Base-by-base conservation (phyloP, 2,329 filamentous ascomycete species). In the Hypoxylon sp. region DNA sequence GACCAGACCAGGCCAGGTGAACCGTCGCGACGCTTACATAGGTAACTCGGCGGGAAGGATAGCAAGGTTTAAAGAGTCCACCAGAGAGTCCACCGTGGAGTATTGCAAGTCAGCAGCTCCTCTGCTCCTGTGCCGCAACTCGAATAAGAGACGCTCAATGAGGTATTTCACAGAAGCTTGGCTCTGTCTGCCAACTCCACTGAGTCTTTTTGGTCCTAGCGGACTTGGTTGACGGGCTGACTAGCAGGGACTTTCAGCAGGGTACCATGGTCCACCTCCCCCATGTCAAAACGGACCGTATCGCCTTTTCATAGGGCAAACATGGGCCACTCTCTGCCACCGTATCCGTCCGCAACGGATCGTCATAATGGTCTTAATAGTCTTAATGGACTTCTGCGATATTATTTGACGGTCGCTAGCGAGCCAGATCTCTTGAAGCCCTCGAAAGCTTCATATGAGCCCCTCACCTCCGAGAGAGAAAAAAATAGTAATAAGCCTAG, bases 241-340 rank as follows among this genome's bases (percentile, higher is more conserved):
- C 73, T 73, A 74, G 70, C 74, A 76, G 74, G 73, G 73, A 70
- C 62, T 66, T 69, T 65, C 68, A 68, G 64, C 73, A 75, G 75
- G 75, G 73, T 70, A 65, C 65, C 69, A 72, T 73, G 70, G 66
- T 70, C 73, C 72, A 74, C 72, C 35, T 68, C 67, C 69, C 74
- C 73, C 69, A 73, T 76, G 72, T 75, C 70, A 68, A 71, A 69
- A 73, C 71, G 73, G 72, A 72, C 72, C 70, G 74, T 71, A 75
- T 73, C 69, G 71, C 57, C 17, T 70, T 75, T 67, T 77, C 74
- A 77, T 77, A 77, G 75, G 76, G 73, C 73, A 68, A 72, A 75
- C 72, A 73, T 56, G 73, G 72, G 63, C 72, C 75, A 76, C 74
- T 74, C 66, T 71, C 71, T 75, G 72, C 69, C 72, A 73, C 73